A percentile compares a stretch with the other conserved stretches of the same genome.
These are phyloP conservation scores for Haplosporangium sp. DNA, from an alignment of 371 early-diverging fungal genomes.

Conservation along the genomic window DNA sequence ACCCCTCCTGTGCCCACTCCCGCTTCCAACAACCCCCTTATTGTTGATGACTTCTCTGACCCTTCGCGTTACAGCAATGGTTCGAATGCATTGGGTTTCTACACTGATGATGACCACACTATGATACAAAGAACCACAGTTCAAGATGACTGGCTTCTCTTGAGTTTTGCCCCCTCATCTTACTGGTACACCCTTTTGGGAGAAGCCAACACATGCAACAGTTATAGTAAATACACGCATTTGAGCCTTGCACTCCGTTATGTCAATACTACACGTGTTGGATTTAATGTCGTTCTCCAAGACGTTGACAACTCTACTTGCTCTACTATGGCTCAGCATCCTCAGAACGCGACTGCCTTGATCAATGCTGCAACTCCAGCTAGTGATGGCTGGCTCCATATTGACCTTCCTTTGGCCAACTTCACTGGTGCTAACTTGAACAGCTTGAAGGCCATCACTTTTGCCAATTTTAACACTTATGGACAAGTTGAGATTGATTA, in stretches of 20 bases:
- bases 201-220: not conserved
- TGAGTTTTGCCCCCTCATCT: not conserved
- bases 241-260: not conserved
- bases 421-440: not conserved
- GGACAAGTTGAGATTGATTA: not conserved
- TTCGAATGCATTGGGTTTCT: not conserved
- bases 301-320: not conserved
- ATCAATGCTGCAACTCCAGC: not conserved
- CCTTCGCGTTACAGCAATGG: not conserved
- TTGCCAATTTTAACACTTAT: not conserved
- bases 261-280: not conserved
- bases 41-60: not conserved
- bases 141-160: slow-evolving; percentile 1
- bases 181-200: not conserved
- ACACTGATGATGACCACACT: not conserved
- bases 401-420: not conserved
- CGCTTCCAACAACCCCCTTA: not conserved
- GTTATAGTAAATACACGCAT: not conserved
- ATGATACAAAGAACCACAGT: not conserved
- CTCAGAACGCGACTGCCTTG: not conserved
- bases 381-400: not conserved
- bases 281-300: slow-evolving; percentile 3
- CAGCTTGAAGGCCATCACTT: not conserved
- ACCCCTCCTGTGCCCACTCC: not conserved
- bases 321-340: not conserved